Evolutionary conservation across 2,329 filamentous ascomycete species (phyloP).

Genomic region (Cadophora gregata): DNA sequence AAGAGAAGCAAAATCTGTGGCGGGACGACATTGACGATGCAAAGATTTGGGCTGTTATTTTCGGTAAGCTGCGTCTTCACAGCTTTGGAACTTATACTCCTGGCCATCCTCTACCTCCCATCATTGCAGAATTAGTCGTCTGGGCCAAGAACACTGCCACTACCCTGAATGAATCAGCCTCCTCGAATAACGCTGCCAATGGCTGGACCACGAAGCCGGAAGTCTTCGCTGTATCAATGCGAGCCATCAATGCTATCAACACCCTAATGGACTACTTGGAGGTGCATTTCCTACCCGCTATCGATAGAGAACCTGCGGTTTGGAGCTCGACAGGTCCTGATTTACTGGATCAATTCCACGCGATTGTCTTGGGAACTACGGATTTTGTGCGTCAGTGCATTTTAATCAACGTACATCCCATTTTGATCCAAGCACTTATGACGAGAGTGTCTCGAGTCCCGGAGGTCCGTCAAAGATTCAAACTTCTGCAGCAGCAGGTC

Average conservation of each 20-base stretch:
- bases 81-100: not conserved
- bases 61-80: constrained; percentile 27
- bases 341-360: not conserved
- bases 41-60: constrained; percentile 65
- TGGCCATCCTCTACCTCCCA: not conserved
- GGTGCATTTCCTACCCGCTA: not conserved
- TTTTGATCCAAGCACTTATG: not conserved
- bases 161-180: constrained; percentile 36
- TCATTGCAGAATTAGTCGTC: constrained; percentile 4
- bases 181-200: constrained; percentile 65
- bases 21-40: constrained; percentile 81
- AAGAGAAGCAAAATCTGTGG: constrained; percentile 96
- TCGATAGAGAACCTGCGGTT: not conserved
- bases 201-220: constrained; percentile 75
- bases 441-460: not conserved
- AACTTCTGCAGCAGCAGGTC: not conserved
- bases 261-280: constrained; percentile 20
- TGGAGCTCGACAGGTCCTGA: not conserved
- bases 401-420: constrained; percentile 1
- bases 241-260: constrained; percentile 47
- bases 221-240: constrained; percentile 65
- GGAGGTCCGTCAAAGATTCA: not conserved
- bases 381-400: not conserved
- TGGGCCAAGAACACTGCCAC: constrained; percentile 53
- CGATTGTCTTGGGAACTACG: not conserved